Conservation (phyloP, 352 stramenopile species). For the Blastocystis sp. region DNA sequence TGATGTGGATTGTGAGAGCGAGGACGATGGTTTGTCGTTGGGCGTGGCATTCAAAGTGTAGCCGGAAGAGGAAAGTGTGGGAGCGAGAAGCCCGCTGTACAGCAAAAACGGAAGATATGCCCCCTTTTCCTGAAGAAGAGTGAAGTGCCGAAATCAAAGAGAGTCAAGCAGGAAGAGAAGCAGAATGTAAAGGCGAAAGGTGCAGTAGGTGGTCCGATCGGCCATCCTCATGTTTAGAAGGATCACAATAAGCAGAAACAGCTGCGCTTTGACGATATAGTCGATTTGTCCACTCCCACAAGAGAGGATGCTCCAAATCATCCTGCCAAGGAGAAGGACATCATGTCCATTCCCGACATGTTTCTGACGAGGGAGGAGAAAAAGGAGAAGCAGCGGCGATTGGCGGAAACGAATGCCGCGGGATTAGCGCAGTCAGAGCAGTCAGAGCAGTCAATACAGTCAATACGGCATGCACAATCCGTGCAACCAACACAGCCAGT, state of each 20-base stretch:
- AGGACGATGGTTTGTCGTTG: not conserved
- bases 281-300: not conserved
- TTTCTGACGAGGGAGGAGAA: slow-evolving; percentile 49
- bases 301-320: not conserved
- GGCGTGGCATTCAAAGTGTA: not conserved
- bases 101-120: slow-evolving; percentile 2
- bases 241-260: not conserved
- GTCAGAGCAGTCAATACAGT: too few species aligned
- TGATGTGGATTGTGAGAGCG: not conserved
- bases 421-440: not conserved
- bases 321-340: slow-evolving; percentile 12
- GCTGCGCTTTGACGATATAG: too few species aligned
- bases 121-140: slow-evolving; percentile 30
- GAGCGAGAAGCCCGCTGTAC: not conserved
- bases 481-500: too few species aligned
- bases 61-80: not conserved
- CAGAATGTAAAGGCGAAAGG: not conserved
- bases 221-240: slow-evolving; percentile 3
- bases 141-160: not conserved
- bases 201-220: not conserved
- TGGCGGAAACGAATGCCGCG: not conserved
- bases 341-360: slow-evolving; percentile 47
- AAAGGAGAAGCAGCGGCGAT: slow-evolving; percentile 35
- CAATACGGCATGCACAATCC: too few species aligned
- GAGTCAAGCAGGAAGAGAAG: not conserved